A percentile compares a stretch with the other conserved stretches of the same genome.
phyloP scores from a whole-genome alignment of 768 basidiomycete species.

The Agrocybe praecox region DNA sequence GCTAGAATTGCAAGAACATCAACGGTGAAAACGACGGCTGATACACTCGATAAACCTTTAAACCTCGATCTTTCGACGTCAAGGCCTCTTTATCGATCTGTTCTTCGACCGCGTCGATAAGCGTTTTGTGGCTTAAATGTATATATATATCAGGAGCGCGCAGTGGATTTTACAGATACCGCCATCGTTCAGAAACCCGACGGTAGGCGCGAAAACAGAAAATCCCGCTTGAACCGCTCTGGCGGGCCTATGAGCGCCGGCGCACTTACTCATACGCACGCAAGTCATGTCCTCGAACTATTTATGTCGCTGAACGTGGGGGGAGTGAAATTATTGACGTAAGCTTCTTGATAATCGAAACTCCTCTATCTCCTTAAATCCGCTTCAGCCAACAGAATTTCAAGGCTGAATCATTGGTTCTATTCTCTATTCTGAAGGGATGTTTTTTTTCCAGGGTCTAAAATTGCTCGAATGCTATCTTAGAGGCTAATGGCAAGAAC shows the following conservation, averaged over 20 bases:
- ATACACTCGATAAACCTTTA: neutral
- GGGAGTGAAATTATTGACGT: slow-evolving; percentile 4
- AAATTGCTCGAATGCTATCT: neutral
- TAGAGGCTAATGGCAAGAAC: slow-evolving; percentile 3
- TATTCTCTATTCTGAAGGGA: neutral
- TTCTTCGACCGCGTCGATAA: neutral
- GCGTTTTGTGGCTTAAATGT: neutral
- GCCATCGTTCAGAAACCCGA: too few relatives aligned
- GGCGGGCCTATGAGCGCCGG: neutral
- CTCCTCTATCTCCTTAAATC: slow-evolving; percentile 6
- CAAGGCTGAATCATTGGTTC: neutral
- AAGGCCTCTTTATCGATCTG: neutral
- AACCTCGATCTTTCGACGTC: neutral
- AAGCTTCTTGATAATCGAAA: slow-evolving; percentile 10
- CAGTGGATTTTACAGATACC: too few relatives aligned
- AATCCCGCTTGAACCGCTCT: neutral
- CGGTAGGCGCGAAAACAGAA: too few relatives aligned
- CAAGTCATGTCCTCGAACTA: slow-evolving; percentile 2
- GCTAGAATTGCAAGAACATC: neutral
- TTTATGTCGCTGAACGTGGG: neutral
- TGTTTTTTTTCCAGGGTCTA: slow-evolving; percentile 10
- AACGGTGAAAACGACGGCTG: neutral
- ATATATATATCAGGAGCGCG: too few relatives aligned
- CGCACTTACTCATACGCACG: neutral
- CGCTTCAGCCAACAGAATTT: neutral